Conservation (phyloP, 768 basidiomycete species). For the Mrakia gelida region DNA sequence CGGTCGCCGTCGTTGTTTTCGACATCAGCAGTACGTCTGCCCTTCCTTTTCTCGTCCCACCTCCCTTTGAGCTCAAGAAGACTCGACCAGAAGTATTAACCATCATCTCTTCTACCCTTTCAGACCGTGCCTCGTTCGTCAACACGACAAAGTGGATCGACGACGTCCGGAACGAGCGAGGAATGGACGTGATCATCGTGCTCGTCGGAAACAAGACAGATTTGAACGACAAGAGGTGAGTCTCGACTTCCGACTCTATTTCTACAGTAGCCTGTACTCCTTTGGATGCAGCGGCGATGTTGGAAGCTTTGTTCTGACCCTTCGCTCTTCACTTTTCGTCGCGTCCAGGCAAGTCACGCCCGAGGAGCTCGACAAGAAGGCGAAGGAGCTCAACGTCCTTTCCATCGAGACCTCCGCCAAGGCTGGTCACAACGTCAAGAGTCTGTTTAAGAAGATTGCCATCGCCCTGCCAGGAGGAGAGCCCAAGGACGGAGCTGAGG, state of each 20-base stretch:
- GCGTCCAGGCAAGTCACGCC: conserved; percentile 85
- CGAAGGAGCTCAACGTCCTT: conserved; percentile 87
- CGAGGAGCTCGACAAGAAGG: conserved; percentile 89
- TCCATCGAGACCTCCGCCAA: conserved; percentile 99
- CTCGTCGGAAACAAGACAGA: conserved; percentile 99
- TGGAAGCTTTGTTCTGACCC: not conserved
- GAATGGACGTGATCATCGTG: conserved; percentile 96
- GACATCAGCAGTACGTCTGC: conserved; percentile 86
- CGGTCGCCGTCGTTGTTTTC: conserved; percentile 96
- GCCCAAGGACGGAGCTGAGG: conserved; percentile 36
- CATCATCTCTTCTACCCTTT: not conserved
- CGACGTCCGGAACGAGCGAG: conserved; percentile 94
- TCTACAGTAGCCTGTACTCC: too few species aligned
- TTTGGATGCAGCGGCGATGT: too few species aligned
- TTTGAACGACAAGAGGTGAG: conserved; percentile 93
- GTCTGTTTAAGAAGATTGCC: conserved; percentile 98
- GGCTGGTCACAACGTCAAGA: conserved; percentile 98
- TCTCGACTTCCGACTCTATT: conserved; percentile 27
- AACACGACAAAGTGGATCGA: conserved; percentile 99
- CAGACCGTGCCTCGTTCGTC: conserved; percentile 95
- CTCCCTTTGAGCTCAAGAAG: not conserved
- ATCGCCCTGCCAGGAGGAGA: conserved; percentile 97
- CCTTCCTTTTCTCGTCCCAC: not conserved
- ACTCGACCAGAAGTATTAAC: not conserved
- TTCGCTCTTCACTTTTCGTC: not conserved